Evolutionary conservation across 2,329 filamentous ascomycete species (phyloP), one percentile per base, ranked within the genome.

Genomic region (Drechslera avenae): DNA sequence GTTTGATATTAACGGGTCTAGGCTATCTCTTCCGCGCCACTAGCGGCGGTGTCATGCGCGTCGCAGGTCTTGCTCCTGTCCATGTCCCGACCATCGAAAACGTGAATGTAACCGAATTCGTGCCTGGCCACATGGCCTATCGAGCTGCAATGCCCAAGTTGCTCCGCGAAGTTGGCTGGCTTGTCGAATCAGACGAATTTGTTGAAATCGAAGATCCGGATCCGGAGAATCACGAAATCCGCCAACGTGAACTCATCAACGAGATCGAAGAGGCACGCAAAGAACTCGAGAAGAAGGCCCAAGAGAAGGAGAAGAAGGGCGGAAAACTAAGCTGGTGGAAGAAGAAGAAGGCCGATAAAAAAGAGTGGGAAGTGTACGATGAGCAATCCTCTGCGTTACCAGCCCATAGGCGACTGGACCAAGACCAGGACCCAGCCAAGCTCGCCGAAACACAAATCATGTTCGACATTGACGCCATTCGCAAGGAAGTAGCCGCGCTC

Each of bases 161-260:
- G 14, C 80, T 99, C 43, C 86, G 90, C 56, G 88, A 93, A 69
- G 90, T 92, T 30, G 94, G 92, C 13, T 99, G 92, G 91, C 78
- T 87, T 45, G 90, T 97, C 3, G 87, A 96, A 66, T 92, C 88
- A 58, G 91, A 97, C 63, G 93, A 97, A 70, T 99, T 97, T 68
- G 87, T 84, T 1, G 94, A 99, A 74, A 97, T 99, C 53, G 94
- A 97, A 71, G 94, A 99, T 62, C 91, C 94, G 0, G 94, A 99
- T 66, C 94, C 94, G 0, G 94, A 97, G 0, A 93, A 96, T 62
- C 93, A 97, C 74, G 82, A 85, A 42, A 83, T 91, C 69, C 83
- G 92, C 39, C 94, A 99, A 74, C 83, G 91, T 48, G 93, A 97
- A 74, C 83, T 99, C 34, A 96, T 99, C 70, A 91, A 89, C 64